Base-by-base conservation (phyloP, 495 filamentous ascomycete genomes). In the Parathielavia hyrcaniae region DNA sequence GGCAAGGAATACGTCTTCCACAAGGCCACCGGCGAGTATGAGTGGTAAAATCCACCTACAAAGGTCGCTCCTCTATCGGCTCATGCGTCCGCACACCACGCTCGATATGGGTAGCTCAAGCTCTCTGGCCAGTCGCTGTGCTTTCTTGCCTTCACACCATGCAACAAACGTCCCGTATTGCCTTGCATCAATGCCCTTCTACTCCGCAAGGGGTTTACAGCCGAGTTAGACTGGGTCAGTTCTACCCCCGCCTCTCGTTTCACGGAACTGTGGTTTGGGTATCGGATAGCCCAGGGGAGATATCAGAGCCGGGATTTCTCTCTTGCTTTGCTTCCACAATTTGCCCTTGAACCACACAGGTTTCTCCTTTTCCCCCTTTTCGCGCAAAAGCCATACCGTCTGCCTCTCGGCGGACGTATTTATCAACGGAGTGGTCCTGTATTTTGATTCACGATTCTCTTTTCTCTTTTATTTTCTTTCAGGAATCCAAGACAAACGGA, bases 1-100 rank as follows among this genome's bases (percentile, higher is more conserved):
- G 86, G 87, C 60, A 91, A 86, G 71, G 93, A 99, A 82, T 97
- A 95, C 61, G 88, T 97, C 65, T 99, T 97, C 77, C 90, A 96
- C 75, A 97, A 97, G 74, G 93, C 90, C 17, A 87, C 84, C 32
- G 93, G 93, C 55, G 95, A 97, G 72, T 97, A 96, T 61, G 93
- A 97, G 71, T 99, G 93, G 93, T 99, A 85, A 65, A 57, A 9
- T 48, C 32, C 41, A 7, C 16, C 30, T 2, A 11, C 7, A n/a
- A 2, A 13, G 35, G 0, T 16, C 26, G 7, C 13, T 8, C 10
- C 35, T 8, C 4, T 8, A 1, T 14, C 35, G 35, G 35, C 35
- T 38, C 35, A 4, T 10, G 35, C 10, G 10, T 35, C 12, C 32
- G 10, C 39, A 43, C 50, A 17, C 10, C 41, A 51, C 26, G 14